A percentile compares a stretch with the other conserved stretches of the same genome.
Conservation (phyloP, 306 rosid species). For the Senna siamea region DNA sequence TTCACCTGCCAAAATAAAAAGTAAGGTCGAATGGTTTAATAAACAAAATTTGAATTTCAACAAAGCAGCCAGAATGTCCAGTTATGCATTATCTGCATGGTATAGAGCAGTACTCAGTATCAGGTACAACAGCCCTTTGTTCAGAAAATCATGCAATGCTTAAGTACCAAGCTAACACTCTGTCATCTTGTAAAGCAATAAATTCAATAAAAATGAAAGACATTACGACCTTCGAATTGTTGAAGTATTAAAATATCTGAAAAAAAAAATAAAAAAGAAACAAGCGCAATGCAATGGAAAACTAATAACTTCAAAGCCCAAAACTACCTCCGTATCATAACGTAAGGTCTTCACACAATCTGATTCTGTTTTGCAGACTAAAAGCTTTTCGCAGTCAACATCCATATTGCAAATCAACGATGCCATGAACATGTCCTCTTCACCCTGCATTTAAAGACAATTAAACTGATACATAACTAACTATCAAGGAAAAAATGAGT, state of each 20-base stretch:
- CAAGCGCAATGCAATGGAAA: slow-evolving; percentile 16
- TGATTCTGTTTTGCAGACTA: slow-evolving; percentile 76
- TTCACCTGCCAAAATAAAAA: slow-evolving; percentile 59
- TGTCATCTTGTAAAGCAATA: slow-evolving; percentile 16
- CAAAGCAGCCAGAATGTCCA: neutral
- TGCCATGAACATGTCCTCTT: slow-evolving; percentile 81
- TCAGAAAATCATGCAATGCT: slow-evolving; percentile 9
- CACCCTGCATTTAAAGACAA: slow-evolving; percentile 52
- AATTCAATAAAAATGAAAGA: slow-evolving; percentile 14
- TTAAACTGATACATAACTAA: slow-evolving; percentile 24
- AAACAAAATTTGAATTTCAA: slow-evolving; percentile 19
- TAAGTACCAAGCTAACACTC: neutral
- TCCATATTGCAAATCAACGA: slow-evolving; percentile 93
- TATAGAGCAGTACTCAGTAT: neutral
- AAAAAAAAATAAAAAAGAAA: slow-evolving; percentile 29
- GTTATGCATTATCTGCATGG: neutral
- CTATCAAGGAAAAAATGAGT: neutral
- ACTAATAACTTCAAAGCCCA: slow-evolving; percentile 34
- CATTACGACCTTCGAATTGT: slow-evolving; percentile 25
- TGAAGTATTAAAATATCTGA: neutral
- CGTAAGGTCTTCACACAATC: slow-evolving; percentile 82
- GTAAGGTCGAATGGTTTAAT: neutral
- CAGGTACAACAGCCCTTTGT: neutral
- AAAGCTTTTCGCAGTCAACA: slow-evolving; percentile 68
- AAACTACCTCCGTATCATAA: slow-evolving; percentile 81